These are phyloP conservation scores for Mucor saturninus DNA, from an alignment of 371 early-diverging fungal species.

Conservation along the genomic window DNA sequence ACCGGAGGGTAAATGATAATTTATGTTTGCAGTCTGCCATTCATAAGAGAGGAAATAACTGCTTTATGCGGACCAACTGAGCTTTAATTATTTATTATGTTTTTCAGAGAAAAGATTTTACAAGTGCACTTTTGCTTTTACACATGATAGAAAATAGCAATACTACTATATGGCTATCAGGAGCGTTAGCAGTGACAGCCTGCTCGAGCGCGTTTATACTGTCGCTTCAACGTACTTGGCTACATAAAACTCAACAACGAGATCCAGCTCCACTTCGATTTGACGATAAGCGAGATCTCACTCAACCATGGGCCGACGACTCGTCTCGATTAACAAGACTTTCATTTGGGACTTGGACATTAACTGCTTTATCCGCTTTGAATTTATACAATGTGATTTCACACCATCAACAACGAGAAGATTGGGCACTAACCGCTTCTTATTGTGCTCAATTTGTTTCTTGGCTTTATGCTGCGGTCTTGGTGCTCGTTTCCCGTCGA, in stretches of 20 bases:
- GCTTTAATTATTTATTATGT: not conserved
- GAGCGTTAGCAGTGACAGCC: conserved; percentile 12
- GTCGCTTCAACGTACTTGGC: conserved; percentile 26
- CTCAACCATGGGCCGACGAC: conserved; percentile 18
- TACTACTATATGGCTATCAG: conserved; percentile 16
- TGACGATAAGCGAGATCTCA: conserved; percentile 22
- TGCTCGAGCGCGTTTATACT: conserved; percentile 29
- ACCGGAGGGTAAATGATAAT: too few species aligned
- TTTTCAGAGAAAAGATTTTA: not conserved
- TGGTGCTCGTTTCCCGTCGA: conserved; percentile 29
- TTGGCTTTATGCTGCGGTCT: conserved; percentile 34
- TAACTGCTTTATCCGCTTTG: conserved; percentile 13
- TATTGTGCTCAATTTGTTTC: conserved; percentile 18
- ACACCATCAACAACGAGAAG: not conserved
- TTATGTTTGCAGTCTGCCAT: too few species aligned
- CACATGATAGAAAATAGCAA: conserved; percentile 9
- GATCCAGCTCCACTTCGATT: conserved; percentile 23
- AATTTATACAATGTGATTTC: conserved; percentile 14
- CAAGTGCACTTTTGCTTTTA: not conserved
- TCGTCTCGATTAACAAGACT: conserved; percentile 14
- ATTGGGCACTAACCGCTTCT: conserved; percentile 14
- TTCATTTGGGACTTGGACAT: conserved; percentile 19
- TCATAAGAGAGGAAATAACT: too few species aligned
- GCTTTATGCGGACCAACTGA: too few species aligned
- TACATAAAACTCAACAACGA: conserved; percentile 23